Evolutionary conservation across 1,139 yeast genomes (phyloP).

Genomic region (Suhomyces bribrorum): DNA sequence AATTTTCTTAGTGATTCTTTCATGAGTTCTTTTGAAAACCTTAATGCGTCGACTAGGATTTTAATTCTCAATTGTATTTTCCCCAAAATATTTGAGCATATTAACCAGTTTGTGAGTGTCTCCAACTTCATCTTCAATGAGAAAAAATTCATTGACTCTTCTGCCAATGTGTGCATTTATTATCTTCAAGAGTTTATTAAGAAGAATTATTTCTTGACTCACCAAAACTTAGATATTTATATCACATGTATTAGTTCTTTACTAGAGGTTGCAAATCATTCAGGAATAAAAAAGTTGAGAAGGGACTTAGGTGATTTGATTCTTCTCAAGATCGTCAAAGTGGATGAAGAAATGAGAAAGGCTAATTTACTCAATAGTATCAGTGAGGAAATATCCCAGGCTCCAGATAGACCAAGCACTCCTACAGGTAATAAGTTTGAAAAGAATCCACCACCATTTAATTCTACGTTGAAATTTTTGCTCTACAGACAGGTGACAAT

Average conservation of each 20-base stretch:
- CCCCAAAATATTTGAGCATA: slow-evolving; percentile 40
- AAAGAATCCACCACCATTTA: neutral
- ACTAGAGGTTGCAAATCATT: slow-evolving; percentile 27
- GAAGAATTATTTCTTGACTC: slow-evolving; percentile 25
- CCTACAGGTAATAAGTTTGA: slow-evolving; percentile 1
- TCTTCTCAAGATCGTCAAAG: slow-evolving; percentile 24
- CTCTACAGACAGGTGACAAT: slow-evolving; percentile 49
- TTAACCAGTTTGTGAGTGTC: slow-evolving; percentile 36
- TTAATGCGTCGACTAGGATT: slow-evolving; percentile 28
- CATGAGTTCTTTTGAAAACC: slow-evolving; percentile 20
- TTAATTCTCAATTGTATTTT: slow-evolving; percentile 38
- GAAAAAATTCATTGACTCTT: slow-evolving; percentile 30
- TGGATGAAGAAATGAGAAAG: slow-evolving; percentile 5
- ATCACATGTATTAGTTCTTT: slow-evolving; percentile 34
- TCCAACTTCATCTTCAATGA: slow-evolving; percentile 42
- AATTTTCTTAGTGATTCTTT: slow-evolving; percentile 24
- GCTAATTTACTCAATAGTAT: neutral
- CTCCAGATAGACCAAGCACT: slow-evolving; percentile 1
- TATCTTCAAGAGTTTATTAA: slow-evolving; percentile 22
- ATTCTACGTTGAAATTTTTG: slow-evolving; percentile 28
- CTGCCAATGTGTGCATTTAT: slow-evolving; percentile 24
- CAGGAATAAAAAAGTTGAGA: slow-evolving; percentile 21
- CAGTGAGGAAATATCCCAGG: neutral
- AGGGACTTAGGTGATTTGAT: slow-evolving; percentile 33
- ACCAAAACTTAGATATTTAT: slow-evolving; percentile 28